A percentile compares a stretch with the other conserved stretches of the same genome.
Conservation (phyloP, 805 yeast genomes). For the Wickerhamomyces ciferrii region DNA sequence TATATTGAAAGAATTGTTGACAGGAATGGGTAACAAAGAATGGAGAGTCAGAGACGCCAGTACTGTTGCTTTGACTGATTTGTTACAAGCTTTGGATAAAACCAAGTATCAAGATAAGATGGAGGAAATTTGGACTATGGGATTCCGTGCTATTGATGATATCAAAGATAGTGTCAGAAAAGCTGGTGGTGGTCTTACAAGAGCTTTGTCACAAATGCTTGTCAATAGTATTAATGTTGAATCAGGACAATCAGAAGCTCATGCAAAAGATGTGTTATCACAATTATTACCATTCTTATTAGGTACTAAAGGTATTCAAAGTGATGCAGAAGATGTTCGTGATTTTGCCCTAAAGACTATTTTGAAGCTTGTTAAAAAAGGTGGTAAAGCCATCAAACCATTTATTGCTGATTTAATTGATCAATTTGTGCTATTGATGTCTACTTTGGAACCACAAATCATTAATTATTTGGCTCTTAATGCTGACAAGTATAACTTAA, state of each 20-base stretch:
- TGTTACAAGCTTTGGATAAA: conserved; percentile 54
- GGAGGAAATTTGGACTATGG: conserved; percentile 79
- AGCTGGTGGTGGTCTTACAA: conserved; percentile 69
- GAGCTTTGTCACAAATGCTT: conserved; percentile 57
- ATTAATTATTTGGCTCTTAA: conserved; percentile 81
- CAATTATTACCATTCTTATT: conserved; percentile 72
- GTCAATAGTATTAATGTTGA: conserved; percentile 49
- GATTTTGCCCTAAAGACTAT: conserved; percentile 71
- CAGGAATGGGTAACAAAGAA: conserved; percentile 72
- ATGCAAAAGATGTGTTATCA: conserved; percentile 42
- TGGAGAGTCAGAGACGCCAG: conserved; percentile 95
- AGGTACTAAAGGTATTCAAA: conserved; percentile 73
- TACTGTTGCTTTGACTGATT: conserved; percentile 61
- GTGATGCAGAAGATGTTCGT: conserved; percentile 83
- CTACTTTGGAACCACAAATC: conserved; percentile 88
- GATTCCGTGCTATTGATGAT: conserved; percentile 88
- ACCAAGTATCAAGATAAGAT: conserved; percentile 45
- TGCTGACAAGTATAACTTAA: conserved; percentile 81
- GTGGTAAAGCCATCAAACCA: conserved; percentile 55
- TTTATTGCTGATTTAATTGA: conserved; percentile 66
- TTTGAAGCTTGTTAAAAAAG: conserved; percentile 61
- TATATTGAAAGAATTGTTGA: conserved; percentile 60
- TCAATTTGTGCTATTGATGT: conserved; percentile 67
- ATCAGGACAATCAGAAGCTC: conserved; percentile 32
- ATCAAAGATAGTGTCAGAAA: conserved; percentile 88